phyloP scores from a whole-genome alignment of 2,329 filamentous ascomycete genomes.

The Taxawa tesnikishii region DNA sequence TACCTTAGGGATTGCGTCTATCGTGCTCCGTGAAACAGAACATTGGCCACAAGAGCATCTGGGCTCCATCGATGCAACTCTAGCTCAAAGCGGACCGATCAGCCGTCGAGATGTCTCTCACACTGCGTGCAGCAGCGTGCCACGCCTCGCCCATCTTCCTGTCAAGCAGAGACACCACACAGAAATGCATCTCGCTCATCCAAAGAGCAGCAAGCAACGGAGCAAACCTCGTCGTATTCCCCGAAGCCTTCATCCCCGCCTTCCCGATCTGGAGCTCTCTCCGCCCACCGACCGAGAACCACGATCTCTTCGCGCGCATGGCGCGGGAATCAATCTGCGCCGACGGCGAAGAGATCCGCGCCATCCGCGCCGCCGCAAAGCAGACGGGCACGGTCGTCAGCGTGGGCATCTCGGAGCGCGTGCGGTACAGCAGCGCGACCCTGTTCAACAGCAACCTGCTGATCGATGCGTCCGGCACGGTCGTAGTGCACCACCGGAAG shows the following conservation, averaged over 20 bases:
- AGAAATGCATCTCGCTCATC: conserved; percentile 36
- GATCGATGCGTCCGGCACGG: conserved; percentile 30
- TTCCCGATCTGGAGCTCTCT: conserved; percentile 42
- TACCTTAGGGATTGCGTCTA: too few species aligned
- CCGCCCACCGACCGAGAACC: conserved; percentile 35
- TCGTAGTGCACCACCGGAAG: conserved; percentile 42
- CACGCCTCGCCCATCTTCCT: conserved; percentile 33
- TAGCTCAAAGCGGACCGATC: too few species aligned
- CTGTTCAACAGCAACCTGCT: conserved; percentile 42
- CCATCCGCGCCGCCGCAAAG: conserved; percentile 27
- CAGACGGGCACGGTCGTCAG: conserved; percentile 29
- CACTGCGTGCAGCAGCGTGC: conserved; percentile 13
- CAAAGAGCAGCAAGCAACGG: conserved; percentile 27
- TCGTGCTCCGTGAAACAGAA: too few species aligned
- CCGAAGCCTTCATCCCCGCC: conserved; percentile 40
- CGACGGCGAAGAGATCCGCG: conserved; percentile 33
- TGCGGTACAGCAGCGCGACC: conserved; percentile 29
- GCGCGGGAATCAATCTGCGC: conserved; percentile 31
- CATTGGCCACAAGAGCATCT: too few species aligned
- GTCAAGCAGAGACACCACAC: conserved; percentile 30
- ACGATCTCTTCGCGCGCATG: conserved; percentile 37
- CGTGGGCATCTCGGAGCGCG: conserved; percentile 39
- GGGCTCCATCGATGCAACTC: too few species aligned
- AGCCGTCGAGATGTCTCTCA: too few species aligned
- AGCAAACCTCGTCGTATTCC: conserved; percentile 41